phyloP scores from a whole-genome alignment of 345 rosid genomes.

The Eucalyptus sp. region DNA sequence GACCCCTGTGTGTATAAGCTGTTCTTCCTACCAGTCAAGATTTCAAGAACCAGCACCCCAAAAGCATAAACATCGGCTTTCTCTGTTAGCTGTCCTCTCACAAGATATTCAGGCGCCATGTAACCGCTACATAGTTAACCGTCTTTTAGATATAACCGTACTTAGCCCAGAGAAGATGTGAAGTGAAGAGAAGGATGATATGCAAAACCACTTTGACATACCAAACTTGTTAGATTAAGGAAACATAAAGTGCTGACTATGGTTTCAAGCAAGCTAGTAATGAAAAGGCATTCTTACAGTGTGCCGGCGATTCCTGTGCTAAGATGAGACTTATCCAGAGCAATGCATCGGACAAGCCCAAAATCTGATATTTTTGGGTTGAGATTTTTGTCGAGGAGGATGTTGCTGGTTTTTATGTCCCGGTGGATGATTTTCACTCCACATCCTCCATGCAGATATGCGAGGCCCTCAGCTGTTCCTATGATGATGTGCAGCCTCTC shows the following conservation, averaged over 20 bases:
- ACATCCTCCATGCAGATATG: constrained; percentile 52
- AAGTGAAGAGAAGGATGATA: not conserved
- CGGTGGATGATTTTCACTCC: constrained; percentile 58
- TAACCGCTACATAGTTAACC: constrained; percentile 38
- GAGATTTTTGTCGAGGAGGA: constrained; percentile 53
- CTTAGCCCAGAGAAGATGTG: not conserved
- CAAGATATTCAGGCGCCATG: constrained; percentile 78
- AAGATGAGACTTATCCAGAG: constrained; percentile 28
- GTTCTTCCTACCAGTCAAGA: constrained; percentile 49
- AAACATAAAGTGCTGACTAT: not conserved
- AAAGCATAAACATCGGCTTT: constrained; percentile 72
- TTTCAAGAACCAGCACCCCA: constrained; percentile 65
- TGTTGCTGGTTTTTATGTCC: constrained; percentile 75
- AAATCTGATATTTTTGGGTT: constrained; percentile 75
- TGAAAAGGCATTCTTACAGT: constrained; percentile 24
- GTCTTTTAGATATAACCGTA: not conserved
- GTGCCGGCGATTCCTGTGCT: constrained; percentile 76
- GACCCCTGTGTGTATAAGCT: constrained; percentile 40
- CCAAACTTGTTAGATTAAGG: not conserved
- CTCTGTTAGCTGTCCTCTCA: constrained; percentile 59
- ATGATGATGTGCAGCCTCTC: constrained; percentile 40
- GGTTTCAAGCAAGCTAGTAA: not conserved
- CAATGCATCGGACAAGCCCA: constrained; percentile 53
- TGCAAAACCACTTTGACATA: not conserved
- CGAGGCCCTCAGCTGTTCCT: constrained; percentile 76